Evolutionary conservation across 2,329 filamentous ascomycete genomes (phyloP).

Genomic region (Penicillium italicum): DNA sequence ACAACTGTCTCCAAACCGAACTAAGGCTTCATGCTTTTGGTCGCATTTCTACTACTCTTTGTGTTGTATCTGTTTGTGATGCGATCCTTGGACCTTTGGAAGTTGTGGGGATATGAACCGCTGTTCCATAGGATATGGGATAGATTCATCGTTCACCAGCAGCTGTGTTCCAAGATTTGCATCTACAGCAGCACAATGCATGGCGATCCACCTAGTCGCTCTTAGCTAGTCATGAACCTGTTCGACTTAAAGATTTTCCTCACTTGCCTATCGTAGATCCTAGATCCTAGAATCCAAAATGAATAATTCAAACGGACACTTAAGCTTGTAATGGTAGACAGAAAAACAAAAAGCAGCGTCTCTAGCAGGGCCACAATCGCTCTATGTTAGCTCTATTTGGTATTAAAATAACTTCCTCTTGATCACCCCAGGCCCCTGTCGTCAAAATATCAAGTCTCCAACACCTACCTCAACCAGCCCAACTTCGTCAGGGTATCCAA

Average conservation of each 20-base stretch:
- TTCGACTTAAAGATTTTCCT: neutral
- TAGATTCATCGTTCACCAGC: neutral
- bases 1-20: slow-evolving; percentile 27
- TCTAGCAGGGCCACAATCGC: neutral
- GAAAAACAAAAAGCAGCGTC: neutral
- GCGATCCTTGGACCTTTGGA: neutral
- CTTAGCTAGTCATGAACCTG: slow-evolving; percentile 10
- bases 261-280: neutral
- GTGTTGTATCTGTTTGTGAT: neutral
- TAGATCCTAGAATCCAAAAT: neutral
- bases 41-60: neutral
- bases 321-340: neutral
- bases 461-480: neutral
- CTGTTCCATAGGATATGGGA: neutral
- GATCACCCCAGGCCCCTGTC: neutral
- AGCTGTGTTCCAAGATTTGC: neutral
- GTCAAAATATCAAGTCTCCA: neutral
- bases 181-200: slow-evolving; percentile 12
- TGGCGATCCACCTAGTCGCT: slow-evolving; percentile 6
- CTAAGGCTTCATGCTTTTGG: slow-evolving; percentile 11
- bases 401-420: neutral
- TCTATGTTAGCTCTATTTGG: neutral
- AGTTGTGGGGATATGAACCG: neutral
- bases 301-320: neutral
- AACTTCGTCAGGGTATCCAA: neutral